Conservation (phyloP, 352 stramenopile genomes). For the Phytophthora fragariaefolia region DNA sequence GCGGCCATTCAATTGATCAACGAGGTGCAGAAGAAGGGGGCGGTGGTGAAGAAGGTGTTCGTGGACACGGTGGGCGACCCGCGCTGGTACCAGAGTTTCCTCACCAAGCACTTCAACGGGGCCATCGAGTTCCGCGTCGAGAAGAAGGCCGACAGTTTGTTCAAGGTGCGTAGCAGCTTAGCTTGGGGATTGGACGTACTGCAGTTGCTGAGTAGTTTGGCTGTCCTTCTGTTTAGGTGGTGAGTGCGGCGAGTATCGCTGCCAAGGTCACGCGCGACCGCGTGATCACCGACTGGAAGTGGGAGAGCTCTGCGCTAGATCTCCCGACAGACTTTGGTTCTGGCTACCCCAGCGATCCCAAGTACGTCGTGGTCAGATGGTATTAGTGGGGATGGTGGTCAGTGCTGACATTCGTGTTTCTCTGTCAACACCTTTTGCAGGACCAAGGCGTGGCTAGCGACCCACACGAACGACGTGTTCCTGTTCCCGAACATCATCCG, state of each 20-base stretch:
- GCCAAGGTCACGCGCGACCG: constrained; percentile 94
- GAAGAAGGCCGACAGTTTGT: constrained; percentile 97
- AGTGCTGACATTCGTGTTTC: neutral
- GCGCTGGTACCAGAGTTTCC: constrained; percentile 89
- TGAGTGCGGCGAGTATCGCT: constrained; percentile 93
- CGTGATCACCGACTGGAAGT: constrained; percentile 91
- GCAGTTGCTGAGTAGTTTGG: constrained; percentile 1
- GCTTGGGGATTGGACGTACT: too few relatives aligned
- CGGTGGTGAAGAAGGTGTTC: constrained; percentile 90
- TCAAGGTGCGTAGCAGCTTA: constrained; percentile 92
- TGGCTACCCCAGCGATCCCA: constrained; percentile 94
- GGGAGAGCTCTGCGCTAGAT: constrained; percentile 73
- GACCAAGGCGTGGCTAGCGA: constrained; percentile 88
- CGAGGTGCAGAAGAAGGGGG: constrained; percentile 85
- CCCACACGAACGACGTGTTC: constrained; percentile 90
- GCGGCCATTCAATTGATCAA: constrained; percentile 94
- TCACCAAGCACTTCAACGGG: constrained; percentile 91
- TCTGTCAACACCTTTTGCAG: constrained; percentile 27
- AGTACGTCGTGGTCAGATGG: constrained; percentile 42
- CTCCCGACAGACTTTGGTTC: constrained; percentile 82
- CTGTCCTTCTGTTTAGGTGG: constrained; percentile 54
- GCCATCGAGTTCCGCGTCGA: constrained; percentile 95
- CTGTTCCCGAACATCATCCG: constrained; percentile 92
- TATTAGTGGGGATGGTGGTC: neutral
- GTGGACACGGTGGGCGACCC: constrained; percentile 96